Base-by-base conservation (phyloP, 768 basidiomycete genomes). In the Suillus decipiens region DNA sequence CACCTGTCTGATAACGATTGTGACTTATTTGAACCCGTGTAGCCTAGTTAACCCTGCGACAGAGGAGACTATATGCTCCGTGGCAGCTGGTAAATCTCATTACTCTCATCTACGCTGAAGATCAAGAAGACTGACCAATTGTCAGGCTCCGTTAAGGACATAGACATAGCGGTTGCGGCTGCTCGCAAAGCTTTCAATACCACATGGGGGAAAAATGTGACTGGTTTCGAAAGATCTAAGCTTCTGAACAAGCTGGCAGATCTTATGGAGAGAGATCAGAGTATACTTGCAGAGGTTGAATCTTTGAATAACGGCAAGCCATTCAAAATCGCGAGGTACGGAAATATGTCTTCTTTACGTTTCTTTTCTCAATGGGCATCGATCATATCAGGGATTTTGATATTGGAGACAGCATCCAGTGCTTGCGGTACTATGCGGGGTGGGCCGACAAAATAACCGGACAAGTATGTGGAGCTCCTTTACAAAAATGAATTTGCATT, bases 391-490 rank as follows among this genome's bases (percentile, higher is more conserved):
- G 92, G 73, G 91, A 92, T 72, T 88, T 85, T 65, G 92, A 95
- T 72, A 89, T 95, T 45, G 87, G 85, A 45, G 92, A 94, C 71
- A 88, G 80, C 64, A 78, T 93, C 22, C 86, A 86, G 67, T 93
- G 91, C 71, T 76, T 94, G 59, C 83, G 93, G 57, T 97, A 98
- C 78, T 97, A 95, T 72, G 96, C 94, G 43, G 96, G 96, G 28
- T 96, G 92, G 91, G 93, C 93, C 10, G 96, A 98, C 79, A 99
- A 98, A 79, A 89, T 97, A 58, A 78, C 82, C 31, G 96, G 97
- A 24, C 87, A 96, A 85, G 90, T 89, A 66, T 68, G n/a, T 47
- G 41, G 48, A 39, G 47, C 64, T 66, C 19, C 47, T 14, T 56
- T 45, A 33, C 22, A 42, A 43, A 39, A 39, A 34, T 41, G 34